A percentile compares a stretch with the other conserved stretches of the same genome.
These are phyloP conservation scores for Tilletiopsis washingtonensis DNA, from an alignment of 1,284 basidiomycete genomes.

Conservation along the genomic window DNA sequence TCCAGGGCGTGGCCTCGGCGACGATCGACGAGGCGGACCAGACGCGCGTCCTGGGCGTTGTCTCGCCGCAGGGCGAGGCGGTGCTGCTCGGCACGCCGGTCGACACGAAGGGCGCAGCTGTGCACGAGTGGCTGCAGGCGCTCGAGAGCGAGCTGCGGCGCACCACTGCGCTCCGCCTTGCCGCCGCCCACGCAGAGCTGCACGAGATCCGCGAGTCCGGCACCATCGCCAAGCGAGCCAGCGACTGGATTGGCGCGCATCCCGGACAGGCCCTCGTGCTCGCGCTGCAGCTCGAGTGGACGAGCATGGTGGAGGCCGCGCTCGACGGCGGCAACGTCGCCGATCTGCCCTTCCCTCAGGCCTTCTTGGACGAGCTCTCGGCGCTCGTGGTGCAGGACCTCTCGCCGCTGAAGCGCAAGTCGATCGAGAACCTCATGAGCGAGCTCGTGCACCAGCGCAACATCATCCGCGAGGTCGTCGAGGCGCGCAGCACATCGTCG, in stretches of 20 bases:
- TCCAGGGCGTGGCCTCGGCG: conserved; percentile 88
- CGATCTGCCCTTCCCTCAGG: too few species aligned
- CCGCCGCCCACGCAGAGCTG: conserved; percentile 67
- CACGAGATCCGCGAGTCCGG: conserved; percentile 66
- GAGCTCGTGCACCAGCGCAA: conserved; percentile 97
- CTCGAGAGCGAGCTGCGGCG: conserved; percentile 91
- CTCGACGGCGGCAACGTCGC: conserved; percentile 53
- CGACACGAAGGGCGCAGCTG: conserved; percentile 87
- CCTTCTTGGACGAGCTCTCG: conserved; percentile 54
- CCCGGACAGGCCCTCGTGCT: conserved; percentile 93
- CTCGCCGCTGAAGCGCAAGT: conserved; percentile 76
- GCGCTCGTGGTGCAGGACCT: conserved; percentile 77
- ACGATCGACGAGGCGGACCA: conserved; percentile 62
- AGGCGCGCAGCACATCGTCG: conserved; percentile 59
- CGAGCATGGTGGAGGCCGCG: conserved; percentile 68
- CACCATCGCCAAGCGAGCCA: too few species aligned
- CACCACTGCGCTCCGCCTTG: conserved; percentile 56
- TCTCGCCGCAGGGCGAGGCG: conserved; percentile 74
- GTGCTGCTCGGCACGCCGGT: conserved; percentile 72
- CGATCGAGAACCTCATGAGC: conserved; percentile 97
- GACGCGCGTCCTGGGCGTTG: conserved; percentile 25
- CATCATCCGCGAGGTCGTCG: conserved; percentile 73
- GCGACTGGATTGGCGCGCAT: conserved; percentile 83
- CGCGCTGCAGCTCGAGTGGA: conserved; percentile 91
- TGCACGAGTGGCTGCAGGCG: conserved; percentile 95